A percentile compares a stretch with the other conserved stretches of the same genome.
Evolutionary conservation across 257 asterid genomes (phyloP).

Genomic region (Capsicum baccatum): DNA sequence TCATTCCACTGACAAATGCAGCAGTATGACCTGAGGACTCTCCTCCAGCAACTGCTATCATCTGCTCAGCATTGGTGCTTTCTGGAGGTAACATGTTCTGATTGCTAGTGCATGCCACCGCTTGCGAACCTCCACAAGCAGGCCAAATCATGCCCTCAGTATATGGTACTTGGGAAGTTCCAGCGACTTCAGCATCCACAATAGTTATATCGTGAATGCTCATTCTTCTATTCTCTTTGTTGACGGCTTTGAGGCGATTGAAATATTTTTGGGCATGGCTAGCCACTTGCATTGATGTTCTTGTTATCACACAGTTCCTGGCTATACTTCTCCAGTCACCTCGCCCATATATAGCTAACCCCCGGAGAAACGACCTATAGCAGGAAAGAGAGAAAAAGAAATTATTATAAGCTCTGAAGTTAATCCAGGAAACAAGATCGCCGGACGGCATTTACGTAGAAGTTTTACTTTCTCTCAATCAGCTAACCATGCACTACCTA

Average conservation of each 20-base stretch:
- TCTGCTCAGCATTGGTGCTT: background rate
- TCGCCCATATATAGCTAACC: background rate
- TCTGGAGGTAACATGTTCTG: constrained; percentile 12
- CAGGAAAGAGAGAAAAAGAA: constrained; percentile 21
- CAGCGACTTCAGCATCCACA: constrained; percentile 29
- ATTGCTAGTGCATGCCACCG: background rate
- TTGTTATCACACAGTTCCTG: constrained; percentile 24
- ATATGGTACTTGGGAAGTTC: constrained; percentile 27
- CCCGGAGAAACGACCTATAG: constrained; percentile 16
- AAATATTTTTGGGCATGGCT: constrained; percentile 23
- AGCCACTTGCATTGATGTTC: constrained; percentile 24
- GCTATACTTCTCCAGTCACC: constrained; percentile 31
- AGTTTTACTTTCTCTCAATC: background rate
- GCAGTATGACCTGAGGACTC: background rate
- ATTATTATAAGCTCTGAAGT: background rate
- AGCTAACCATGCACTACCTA: background rate
- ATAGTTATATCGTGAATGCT: constrained; percentile 25
- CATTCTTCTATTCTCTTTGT: constrained; percentile 17
- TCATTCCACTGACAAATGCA: constrained; percentile 11
- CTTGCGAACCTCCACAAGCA: background rate
- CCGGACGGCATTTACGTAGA: background rate
- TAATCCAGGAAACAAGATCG: background rate
- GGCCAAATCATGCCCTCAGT: background rate
- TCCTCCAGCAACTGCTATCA: constrained; percentile 20
- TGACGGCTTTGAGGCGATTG: background rate